A percentile compares a stretch with the other conserved stretches of the same genome.
Evolutionary conservation across 75 land plant species (phyloP).

Genomic region (Cupressus sempervirens): DNA sequence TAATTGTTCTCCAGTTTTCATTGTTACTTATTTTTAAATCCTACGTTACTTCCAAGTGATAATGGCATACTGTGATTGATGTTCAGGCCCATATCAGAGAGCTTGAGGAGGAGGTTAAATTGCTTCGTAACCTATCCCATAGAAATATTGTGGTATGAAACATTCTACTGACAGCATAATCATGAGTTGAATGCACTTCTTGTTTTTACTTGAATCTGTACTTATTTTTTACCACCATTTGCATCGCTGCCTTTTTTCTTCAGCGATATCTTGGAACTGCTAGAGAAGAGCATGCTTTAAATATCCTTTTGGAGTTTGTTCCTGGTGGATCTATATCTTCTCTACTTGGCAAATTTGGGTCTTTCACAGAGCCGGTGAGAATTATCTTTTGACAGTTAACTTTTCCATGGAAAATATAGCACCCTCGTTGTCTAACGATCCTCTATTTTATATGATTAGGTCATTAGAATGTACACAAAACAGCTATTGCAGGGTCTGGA

Average conservation of each 20-base stretch:
- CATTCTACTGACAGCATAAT: not conserved
- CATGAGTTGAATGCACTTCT: not conserved
- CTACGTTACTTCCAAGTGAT: not conserved
- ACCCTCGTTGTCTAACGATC: not conserved
- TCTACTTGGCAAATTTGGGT: constrained; percentile 93
- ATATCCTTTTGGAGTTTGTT: constrained; percentile 93
- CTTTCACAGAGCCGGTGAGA: constrained; percentile 94
- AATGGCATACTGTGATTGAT: not conserved
- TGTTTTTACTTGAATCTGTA: not conserved
- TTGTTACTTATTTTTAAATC: not conserved
- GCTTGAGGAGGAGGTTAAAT: constrained; percentile 98
- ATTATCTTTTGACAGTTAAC: not conserved
- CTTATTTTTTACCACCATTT: not conserved
- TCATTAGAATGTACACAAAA: constrained; percentile 90
- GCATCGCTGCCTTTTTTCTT: not conserved
- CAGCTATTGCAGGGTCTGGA: constrained; percentile 91
- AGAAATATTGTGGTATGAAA: constrained; percentile 86
- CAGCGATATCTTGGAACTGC: constrained; percentile 95
- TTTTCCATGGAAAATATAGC: not conserved
- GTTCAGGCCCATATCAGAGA: constrained; percentile 76
- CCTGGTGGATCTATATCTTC: constrained; percentile 98
- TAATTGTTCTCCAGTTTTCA: not conserved
- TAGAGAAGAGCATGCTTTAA: constrained; percentile 88
- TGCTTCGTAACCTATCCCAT: constrained; percentile 88
- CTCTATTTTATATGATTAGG: constrained; percentile 30